phyloP scores from a whole-genome alignment of 176 grass and related monocot genomes.

The Tillandsia fasciculata region DNA sequence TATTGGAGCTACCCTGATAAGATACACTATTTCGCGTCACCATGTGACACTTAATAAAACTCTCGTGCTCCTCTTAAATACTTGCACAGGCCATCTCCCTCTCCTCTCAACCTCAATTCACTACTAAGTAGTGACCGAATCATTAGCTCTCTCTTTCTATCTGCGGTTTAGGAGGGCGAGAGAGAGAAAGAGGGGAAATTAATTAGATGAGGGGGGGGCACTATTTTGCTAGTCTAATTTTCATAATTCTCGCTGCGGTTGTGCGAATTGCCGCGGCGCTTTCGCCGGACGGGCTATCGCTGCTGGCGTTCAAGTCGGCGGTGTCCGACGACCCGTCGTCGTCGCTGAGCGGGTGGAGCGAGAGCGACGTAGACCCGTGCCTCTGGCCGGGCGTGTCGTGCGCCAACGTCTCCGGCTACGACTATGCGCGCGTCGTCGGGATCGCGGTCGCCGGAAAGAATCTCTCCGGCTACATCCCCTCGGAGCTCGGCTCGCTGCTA shows the following conservation, averaged over 20 bases:
- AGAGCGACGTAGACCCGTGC: constrained; percentile 58
- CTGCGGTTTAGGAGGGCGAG: background rate
- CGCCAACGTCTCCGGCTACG: constrained; percentile 35
- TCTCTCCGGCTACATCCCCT: constrained; percentile 74
- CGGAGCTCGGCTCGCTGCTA: constrained; percentile 61
- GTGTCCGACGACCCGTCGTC: constrained; percentile 60
- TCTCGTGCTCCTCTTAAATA: constrained; percentile 25
- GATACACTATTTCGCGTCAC: background rate
- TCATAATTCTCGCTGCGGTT: constrained; percentile 28
- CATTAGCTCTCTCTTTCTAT: background rate
- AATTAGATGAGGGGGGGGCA: constrained; percentile 25
- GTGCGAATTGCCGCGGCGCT: constrained; percentile 28
- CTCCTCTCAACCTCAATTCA: background rate
- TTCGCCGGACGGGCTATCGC: constrained; percentile 47
- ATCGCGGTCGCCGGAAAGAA: constrained; percentile 74
- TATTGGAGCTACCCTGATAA: background rate
- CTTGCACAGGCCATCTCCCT: constrained; percentile 9
- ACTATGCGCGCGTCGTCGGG: constrained; percentile 43
- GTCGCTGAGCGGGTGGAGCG: constrained; percentile 38
- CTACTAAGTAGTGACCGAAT: constrained; percentile 12
- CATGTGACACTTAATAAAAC: constrained; percentile 3
- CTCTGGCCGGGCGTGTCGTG: constrained; percentile 64
- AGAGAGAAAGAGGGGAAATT: too few species aligned
- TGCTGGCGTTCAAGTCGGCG: constrained; percentile 75
- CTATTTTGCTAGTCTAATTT: constrained; percentile 5